Conservation (phyloP, 129 eudicot genomes). For the Dittrichia graveolens region DNA sequence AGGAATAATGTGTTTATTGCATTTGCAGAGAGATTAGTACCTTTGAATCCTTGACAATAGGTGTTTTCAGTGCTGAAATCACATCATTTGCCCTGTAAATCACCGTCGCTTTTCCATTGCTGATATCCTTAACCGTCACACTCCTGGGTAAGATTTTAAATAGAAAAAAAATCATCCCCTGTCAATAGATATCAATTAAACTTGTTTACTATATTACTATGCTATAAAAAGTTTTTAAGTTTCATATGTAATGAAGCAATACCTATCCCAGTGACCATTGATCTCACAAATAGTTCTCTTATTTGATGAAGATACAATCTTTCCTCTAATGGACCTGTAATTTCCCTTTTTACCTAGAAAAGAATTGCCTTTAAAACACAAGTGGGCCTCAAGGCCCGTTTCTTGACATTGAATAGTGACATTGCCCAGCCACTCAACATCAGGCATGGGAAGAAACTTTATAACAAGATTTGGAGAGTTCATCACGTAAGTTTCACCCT, state of each 20-base stretch:
- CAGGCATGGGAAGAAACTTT: constrained; percentile 65
- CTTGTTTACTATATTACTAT: background rate
- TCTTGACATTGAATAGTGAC: constrained; percentile 68
- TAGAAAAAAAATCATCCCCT: background rate
- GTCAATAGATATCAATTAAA: background rate
- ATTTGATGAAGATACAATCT: constrained; percentile 45
- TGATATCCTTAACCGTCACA: constrained; percentile 60
- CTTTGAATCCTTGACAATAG: constrained; percentile 62
- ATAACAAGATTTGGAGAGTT: constrained; percentile 79
- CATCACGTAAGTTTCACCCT: constrained; percentile 62
- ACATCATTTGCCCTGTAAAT: constrained; percentile 74
- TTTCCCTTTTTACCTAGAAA: constrained; percentile 48
- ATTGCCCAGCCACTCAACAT: constrained; percentile 75
- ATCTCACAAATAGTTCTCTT: constrained; percentile 58
- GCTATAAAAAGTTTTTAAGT: background rate
- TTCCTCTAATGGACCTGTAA: constrained; percentile 68
- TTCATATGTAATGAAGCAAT: background rate
- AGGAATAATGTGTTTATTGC: background rate
- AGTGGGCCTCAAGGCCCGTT: constrained; percentile 73
- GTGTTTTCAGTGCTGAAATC: constrained; percentile 65
- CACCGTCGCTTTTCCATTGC: constrained; percentile 47
- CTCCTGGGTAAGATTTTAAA: constrained; percentile 37
- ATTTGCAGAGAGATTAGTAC: constrained; percentile 30
- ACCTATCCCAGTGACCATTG: constrained; percentile 96
- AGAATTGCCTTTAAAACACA: constrained; percentile 55